Base-by-base conservation (phyloP, 2,329 filamentous ascomycete species). In the Gaeumannomyces sp. region DNA sequence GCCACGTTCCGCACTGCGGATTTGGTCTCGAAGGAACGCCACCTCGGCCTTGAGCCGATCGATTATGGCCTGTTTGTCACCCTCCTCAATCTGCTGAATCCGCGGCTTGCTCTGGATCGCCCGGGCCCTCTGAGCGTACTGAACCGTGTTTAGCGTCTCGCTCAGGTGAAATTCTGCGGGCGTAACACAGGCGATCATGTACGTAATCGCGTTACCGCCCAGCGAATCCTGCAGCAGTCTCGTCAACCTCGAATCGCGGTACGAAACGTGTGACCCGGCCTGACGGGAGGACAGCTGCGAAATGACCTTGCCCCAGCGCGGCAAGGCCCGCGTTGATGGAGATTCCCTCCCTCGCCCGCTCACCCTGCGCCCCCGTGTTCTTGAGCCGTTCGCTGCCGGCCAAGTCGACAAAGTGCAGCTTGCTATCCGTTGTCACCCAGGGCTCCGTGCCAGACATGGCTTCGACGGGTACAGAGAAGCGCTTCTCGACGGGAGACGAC, bases 171-270 rank as follows among this genome's bases (percentile, higher is more conserved):
- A 99, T 74, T 97, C 93, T 19, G 94, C 92, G 0, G 93, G 94
- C 1, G 94, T 99, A 35, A 99, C 93, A 77, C 95, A 99, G 11
- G 95, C 95, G 78, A 99, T 95, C 95, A 99, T 98, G 79, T 98
- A 99, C 0, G 95, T 99, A 74, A 97, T 96, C 50, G 95, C 95
- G 74, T 96, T 98, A 5, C 95, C 95, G 65, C 95, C 95, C 6
- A 99, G 83, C 0, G 95, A 99, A 77, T 99, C 95, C 80, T 99
- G 95, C 25, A 99, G 85, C 29, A 99, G 83, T 66, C 95, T 89
- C 14, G 95, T 99, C 70, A 99, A 87, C 75, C 93, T 93, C n/a
- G 95, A 98, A 78, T 99, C 95, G 68, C 95, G 92, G 75, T 99
- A 99, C 2, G 95, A 99, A 65, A 99, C 93, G 77, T 98, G 93